Evolutionary conservation across 1,284 basidiomycete species (phyloP).

Genomic region (Ustilago crameri): DNA sequence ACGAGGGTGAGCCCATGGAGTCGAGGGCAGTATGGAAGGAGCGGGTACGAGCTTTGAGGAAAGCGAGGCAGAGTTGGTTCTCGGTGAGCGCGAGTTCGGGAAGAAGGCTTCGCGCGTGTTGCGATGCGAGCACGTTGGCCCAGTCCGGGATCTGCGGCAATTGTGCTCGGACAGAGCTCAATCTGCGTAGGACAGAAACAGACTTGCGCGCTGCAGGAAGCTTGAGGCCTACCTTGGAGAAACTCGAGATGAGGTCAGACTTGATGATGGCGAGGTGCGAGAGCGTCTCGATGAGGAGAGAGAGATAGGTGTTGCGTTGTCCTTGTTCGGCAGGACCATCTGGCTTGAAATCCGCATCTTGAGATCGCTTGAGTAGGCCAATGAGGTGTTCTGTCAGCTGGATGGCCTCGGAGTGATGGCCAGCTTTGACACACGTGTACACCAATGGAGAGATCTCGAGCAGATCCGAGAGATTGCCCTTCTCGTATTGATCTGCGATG

Average conservation of each 20-base stretch:
- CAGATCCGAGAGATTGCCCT: constrained; percentile 88
- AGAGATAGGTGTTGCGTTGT: constrained; percentile 68
- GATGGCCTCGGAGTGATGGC: constrained; percentile 88
- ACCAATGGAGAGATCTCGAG: constrained; percentile 88
- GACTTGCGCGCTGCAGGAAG: constrained; percentile 88
- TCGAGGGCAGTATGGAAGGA: constrained; percentile 72
- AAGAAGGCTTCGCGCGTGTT: background rate
- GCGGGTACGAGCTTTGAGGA: constrained; percentile 75
- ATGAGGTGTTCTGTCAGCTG: constrained; percentile 79
- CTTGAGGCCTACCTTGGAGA: constrained; percentile 82
- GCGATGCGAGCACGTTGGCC: background rate
- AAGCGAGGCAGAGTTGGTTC: constrained; percentile 76
- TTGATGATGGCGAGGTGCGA: constrained; percentile 75
- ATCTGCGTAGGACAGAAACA: constrained; percentile 82
- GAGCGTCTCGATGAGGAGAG: constrained; percentile 79
- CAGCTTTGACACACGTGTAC: constrained; percentile 89
- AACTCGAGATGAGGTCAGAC: constrained; percentile 78
- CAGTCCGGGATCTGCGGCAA: constrained; percentile 20
- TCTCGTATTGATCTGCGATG: constrained; percentile 70
- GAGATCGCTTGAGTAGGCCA: constrained; percentile 66
- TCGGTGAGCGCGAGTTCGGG: constrained; percentile 71
- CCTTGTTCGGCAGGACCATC: background rate
- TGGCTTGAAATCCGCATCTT: background rate
- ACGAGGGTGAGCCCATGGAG: constrained; percentile 30
- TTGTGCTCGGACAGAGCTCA: constrained; percentile 70